Base-by-base conservation (phyloP, 345 rosid species). In the Draba incana region DNA sequence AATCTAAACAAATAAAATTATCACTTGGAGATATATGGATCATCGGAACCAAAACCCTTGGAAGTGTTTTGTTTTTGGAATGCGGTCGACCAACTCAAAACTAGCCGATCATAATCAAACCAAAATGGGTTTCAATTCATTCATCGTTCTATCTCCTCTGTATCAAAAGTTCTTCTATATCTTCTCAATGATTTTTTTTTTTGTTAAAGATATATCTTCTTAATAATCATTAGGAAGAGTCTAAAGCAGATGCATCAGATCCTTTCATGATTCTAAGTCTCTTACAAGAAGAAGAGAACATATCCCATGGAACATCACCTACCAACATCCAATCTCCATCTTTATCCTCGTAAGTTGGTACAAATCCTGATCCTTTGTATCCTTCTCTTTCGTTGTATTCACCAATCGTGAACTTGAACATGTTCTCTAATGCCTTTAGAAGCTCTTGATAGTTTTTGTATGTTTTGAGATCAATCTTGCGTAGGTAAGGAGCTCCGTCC, bases 221-320 rank as follows among this genome's bases (percentile, higher is more conserved):
- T 24, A 3, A 46, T 33, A 8, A 33, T 75, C 66, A 75, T 63
- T 63, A 72, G 58, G 64, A 37, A 67, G 64, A 62, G 43, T 61
- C 64, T 47, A 71, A 28, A 31, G 77, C 74, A 73, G 70, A 33
- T 38, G 81, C 86, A 16, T 85, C 89, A 10, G 89, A 78, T 57
- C 82, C 85, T 74, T 78, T 83, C 86, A 81, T 79, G 79, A 85
- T 76, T 68, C 89, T 76, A 8, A 85, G 72, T 72, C 80, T 85
- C 62, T 81, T 85, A 79, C 89, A 85, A 46, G 85, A 81, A 38
- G 77, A 74, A 67, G 77, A 74, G 62, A 83, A 85, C 87, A 83
- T 85, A 5, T 83, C 84, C 96, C 96, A 89, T 41, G 96, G 96
- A 48, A 89, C 90, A 82, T 89, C 96, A 65, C 96, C 96, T 16